A percentile compares a stretch with the other conserved stretches of the same genome.
phyloP scores from a whole-genome alignment of 257 asterid genomes.

The Plectranthus barbatus region DNA sequence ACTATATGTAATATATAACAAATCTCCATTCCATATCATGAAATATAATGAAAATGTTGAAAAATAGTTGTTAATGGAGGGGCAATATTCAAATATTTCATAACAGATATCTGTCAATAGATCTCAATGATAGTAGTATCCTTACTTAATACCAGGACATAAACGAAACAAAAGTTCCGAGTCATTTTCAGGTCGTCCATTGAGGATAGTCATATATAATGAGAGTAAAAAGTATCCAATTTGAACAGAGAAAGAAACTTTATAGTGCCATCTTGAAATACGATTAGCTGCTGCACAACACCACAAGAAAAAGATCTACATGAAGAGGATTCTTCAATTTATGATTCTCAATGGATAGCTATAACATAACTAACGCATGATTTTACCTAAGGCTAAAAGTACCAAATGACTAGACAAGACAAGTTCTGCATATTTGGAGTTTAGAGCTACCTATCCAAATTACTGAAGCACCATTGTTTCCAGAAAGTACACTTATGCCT shows the following conservation, averaged over 20 bases:
- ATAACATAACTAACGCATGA: not conserved
- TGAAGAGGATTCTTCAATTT: not conserved
- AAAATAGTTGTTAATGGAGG: not conserved
- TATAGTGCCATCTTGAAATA: not conserved
- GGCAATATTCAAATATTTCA: not conserved
- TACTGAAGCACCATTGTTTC: not conserved
- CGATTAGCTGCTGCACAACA: not conserved
- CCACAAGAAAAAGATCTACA: not conserved
- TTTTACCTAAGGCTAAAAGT: not conserved
- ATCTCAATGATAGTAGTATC: not conserved
- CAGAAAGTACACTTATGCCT: not conserved
- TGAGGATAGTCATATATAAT: not conserved
- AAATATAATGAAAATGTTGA: not conserved
- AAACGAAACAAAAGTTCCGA: not conserved
- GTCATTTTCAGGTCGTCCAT: not conserved
- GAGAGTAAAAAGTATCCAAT: not conserved
- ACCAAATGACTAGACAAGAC: not conserved
- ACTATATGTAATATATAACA: not conserved
- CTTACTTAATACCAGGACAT: not conserved
- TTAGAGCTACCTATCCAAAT: not conserved
- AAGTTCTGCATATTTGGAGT: not conserved
- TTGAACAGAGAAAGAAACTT: not conserved
- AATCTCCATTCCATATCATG: not conserved
- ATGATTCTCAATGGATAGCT: not conserved
- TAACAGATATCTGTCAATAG: not conserved